A percentile compares a stretch with the other conserved stretches of the same genome.
phyloP scores from a whole-genome alignment of 148 eudicot species.

The Rhododendron williamsianum region DNA sequence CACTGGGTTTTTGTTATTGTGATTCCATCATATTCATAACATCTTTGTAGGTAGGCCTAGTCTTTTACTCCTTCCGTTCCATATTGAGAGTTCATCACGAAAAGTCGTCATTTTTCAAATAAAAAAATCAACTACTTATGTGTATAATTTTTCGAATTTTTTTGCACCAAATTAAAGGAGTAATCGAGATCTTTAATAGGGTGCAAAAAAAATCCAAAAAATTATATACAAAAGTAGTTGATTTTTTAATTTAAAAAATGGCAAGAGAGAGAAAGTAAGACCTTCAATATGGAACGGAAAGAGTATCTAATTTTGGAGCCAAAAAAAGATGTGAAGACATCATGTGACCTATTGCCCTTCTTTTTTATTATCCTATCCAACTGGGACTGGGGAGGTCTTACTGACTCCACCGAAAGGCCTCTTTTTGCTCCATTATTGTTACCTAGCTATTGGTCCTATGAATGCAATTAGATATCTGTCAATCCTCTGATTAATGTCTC shows the following conservation, averaged over 20 bases:
- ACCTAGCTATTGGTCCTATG: not conserved
- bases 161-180: too few species aligned
- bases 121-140: too few species aligned
- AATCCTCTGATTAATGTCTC: not conserved
- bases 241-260: too few species aligned
- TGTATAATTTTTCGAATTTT: too few species aligned
- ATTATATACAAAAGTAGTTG: too few species aligned
- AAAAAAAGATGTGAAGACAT: not conserved
- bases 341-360: not conserved
- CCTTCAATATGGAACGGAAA: too few species aligned
- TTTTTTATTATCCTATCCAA: not conserved
- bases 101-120: too few species aligned
- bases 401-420: not conserved
- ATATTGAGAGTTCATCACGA: too few species aligned
- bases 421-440: not conserved
- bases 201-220: too few species aligned
- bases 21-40: not conserved
- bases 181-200: too few species aligned
- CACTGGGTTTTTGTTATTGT: not conserved
- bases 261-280: too few species aligned
- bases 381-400: not conserved
- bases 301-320: not conserved
- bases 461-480: not conserved
- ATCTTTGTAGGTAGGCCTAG: not conserved
- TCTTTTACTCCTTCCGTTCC: not conserved